Conservation (phyloP, 2,329 filamentous ascomycete genomes). For the Trichoderma afroharzianum region DNA sequence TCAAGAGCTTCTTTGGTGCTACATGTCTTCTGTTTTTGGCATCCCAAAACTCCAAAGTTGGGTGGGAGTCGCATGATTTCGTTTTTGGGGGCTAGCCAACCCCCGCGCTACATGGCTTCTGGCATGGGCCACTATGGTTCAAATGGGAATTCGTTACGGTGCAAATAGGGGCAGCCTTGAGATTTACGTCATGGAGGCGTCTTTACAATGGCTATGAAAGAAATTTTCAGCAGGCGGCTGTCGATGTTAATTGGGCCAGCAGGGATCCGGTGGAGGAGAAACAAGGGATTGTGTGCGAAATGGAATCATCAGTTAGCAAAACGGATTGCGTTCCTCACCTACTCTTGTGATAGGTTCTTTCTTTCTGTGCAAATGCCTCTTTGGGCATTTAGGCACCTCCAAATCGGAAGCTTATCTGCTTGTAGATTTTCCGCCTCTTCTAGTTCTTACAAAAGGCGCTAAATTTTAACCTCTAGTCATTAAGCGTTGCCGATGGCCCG, state of each 20-base stretch:
- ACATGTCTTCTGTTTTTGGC: not conserved
- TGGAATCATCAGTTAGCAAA: not conserved
- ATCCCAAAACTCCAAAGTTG: not conserved
- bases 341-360: not conserved
- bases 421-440: not conserved
- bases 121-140: too few relatives aligned
- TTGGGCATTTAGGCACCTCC: not conserved
- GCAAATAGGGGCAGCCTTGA: too few relatives aligned
- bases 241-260: not conserved
- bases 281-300: not conserved
- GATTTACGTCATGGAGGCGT: too few relatives aligned
- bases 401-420: not conserved
- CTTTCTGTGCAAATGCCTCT: not conserved
- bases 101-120: not conserved
- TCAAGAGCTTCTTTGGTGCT: too few relatives aligned
- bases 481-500: not conserved
- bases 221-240: not conserved
- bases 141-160: too few relatives aligned
- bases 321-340: not conserved
- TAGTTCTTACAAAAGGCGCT: not conserved
- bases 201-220: too few relatives aligned
- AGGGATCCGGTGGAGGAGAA: not conserved
- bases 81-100: not conserved
- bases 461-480: not conserved
- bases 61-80: not conserved